Conservation (phyloP, 441 rosid species). For the Capsella rubella region DNA sequence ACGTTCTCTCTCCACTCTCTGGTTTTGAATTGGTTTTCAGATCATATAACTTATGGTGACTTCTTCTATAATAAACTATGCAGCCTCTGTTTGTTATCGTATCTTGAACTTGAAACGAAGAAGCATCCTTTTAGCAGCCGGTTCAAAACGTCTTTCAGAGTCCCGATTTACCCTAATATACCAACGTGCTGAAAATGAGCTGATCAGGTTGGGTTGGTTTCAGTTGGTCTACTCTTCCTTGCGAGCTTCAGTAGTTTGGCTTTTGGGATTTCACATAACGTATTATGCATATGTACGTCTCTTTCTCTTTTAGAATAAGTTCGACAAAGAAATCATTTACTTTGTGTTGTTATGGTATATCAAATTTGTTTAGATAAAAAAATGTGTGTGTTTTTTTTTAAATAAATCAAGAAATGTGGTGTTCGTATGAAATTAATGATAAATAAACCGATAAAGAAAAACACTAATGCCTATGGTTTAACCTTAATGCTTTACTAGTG, state of each 20-base stretch:
- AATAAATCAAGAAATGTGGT: background rate
- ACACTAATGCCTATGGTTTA: background rate
- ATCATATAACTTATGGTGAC: conserved; percentile 4
- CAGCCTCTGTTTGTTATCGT: conserved; percentile 83
- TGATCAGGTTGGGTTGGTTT: conserved; percentile 10
- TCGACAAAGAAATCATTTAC: background rate
- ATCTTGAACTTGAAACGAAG: conserved; percentile 63
- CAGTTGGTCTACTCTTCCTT: background rate
- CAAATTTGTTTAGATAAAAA: background rate
- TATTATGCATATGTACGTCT: background rate
- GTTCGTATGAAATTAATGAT: background rate
- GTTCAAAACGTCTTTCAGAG: conserved; percentile 16
- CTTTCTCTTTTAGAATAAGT: conserved; percentile 29
- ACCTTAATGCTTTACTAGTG: background rate
- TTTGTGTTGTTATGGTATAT: background rate
- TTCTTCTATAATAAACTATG: conserved; percentile 38
- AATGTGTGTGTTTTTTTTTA: too few species aligned
- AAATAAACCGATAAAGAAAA: background rate
- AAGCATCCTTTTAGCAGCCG: conserved; percentile 25
- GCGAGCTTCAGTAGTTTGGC: background rate
- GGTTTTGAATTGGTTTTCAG: conserved; percentile 12
- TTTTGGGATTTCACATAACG: conserved; percentile 1
- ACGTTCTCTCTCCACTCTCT: conserved; percentile 7
- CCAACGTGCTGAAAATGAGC: conserved; percentile 20
- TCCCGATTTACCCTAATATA: conserved; percentile 20